Conservation (phyloP, 2,329 filamentous ascomycete genomes). For the Sporothrix luriei region DNA sequence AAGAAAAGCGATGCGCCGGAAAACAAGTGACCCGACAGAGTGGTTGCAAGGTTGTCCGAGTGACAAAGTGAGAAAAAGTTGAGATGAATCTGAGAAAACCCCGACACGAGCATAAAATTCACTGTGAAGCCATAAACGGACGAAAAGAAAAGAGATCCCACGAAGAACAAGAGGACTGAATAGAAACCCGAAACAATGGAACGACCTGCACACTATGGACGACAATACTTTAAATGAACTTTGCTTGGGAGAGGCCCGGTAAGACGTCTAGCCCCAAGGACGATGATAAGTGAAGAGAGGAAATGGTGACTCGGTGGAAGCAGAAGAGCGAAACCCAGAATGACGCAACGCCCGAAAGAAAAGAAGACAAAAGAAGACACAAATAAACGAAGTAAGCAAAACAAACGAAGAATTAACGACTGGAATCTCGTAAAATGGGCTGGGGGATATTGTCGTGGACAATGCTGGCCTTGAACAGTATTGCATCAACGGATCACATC, state of each 20-base stretch:
- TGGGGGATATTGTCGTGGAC: not conserved
- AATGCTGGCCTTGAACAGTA: not conserved
- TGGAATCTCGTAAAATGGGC: not conserved
- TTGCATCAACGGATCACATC: not conserved
- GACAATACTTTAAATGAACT: no score
- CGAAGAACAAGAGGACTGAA: not conserved
- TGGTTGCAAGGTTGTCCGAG: not conserved
- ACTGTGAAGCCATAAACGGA: not conserved
- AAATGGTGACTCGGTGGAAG: not conserved
- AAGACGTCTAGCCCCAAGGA: not conserved
- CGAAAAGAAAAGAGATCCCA: not conserved
- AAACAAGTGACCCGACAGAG: not conserved
- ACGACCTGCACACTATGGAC: not conserved
- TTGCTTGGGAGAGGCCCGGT: not conserved
- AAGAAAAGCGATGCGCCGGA: not conserved
- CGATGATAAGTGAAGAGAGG: not conserved
- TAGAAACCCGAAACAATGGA: not conserved
- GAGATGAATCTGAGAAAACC: not conserved
- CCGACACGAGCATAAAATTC: not conserved
- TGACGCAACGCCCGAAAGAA: not conserved
- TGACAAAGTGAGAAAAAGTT: conserved; percentile 18
- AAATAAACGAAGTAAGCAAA: not conserved
- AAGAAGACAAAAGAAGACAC: not conserved
- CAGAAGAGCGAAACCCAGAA: not conserved
- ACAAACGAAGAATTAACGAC: no score